Evolutionary conservation across 2,329 filamentous ascomycete species (phyloP).

Genomic region (Ophiocordyceps camponoti-leonardi): DNA sequence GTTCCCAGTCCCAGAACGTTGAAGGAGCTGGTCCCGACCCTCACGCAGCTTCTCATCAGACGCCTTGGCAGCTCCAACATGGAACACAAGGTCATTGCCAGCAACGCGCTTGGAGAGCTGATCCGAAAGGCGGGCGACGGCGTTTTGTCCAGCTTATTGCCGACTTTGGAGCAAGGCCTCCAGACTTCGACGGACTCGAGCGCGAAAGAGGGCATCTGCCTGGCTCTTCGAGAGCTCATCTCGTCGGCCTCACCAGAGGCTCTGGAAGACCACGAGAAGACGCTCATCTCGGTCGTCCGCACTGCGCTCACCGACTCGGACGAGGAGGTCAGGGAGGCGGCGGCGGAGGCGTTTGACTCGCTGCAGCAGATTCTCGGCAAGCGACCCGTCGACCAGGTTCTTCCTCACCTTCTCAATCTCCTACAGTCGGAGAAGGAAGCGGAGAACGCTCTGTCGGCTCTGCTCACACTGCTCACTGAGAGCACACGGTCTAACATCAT

Average conservation of each 20-base stretch:
- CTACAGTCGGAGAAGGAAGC: conserved; percentile 73
- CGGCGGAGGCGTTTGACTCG: conserved; percentile 92
- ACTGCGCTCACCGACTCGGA: conserved; percentile 83
- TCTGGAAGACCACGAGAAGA: conserved; percentile 88
- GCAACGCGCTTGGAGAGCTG: conserved; percentile 88
- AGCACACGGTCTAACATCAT: conserved; percentile 91
- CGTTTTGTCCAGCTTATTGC: conserved; percentile 72
- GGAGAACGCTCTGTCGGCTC: conserved; percentile 79
- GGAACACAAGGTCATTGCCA: conserved; percentile 97
- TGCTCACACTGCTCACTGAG: conserved; percentile 88
- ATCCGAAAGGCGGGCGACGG: conserved; percentile 94
- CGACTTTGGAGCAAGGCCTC: conserved; percentile 82
- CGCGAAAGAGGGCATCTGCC: conserved; percentile 91
- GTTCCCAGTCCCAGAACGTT: conserved; percentile 83
- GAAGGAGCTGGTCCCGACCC: conserved; percentile 86
- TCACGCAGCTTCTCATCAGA: conserved; percentile 87
- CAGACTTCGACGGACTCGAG: conserved; percentile 79
- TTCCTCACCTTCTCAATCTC: conserved; percentile 83
- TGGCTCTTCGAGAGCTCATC: conserved; percentile 87
- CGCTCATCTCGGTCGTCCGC: conserved; percentile 82
- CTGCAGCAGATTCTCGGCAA: conserved; percentile 89
- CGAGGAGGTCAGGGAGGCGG: conserved; percentile 80
- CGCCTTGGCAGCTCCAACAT: conserved; percentile 89
- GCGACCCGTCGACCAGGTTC: conserved; percentile 82
- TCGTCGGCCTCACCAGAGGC: conserved; percentile 74